phyloP scores from a whole-genome alignment of 176 grass and related monocot species.

The Avena insularis region DNA sequence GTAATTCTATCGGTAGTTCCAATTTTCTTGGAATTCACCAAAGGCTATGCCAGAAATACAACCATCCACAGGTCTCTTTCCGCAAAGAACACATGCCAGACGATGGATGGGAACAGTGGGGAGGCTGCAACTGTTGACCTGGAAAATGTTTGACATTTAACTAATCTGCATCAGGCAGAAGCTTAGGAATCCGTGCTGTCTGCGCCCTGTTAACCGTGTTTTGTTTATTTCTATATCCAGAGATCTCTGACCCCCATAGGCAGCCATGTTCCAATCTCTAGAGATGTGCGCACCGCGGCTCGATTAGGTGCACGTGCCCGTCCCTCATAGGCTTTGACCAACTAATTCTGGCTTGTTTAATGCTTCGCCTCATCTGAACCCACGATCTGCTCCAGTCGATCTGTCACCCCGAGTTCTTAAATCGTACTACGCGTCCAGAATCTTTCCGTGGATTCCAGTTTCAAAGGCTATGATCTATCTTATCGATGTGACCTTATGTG shows the following conservation, averaged over 20 bases:
- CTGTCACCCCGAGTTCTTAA: slow-evolving; percentile 23
- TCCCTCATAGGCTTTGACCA: slow-evolving; percentile 42
- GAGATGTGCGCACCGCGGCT: slow-evolving; percentile 57
- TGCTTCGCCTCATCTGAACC: slow-evolving; percentile 28
- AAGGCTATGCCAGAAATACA: not conserved
- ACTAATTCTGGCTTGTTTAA: slow-evolving; percentile 36
- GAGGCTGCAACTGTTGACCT: slow-evolving; percentile 66
- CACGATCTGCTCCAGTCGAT: slow-evolving; percentile 19
- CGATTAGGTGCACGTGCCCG: slow-evolving; percentile 14
- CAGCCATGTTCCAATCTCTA: slow-evolving; percentile 49
- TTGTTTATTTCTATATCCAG: slow-evolving; percentile 33
- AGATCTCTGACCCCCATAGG: slow-evolving; percentile 18
- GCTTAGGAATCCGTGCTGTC: slow-evolving; percentile 45
- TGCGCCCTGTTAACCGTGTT: slow-evolving; percentile 34
- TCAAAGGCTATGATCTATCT: slow-evolving; percentile 18
- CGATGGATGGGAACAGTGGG: slow-evolving; percentile 28
- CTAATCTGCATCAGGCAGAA: slow-evolving; percentile 9
- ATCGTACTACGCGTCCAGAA: not conserved
- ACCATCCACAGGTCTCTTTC: not conserved
- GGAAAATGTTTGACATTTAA: slow-evolving; percentile 32
- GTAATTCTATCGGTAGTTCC: not conserved
- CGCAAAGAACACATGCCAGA: not conserved
- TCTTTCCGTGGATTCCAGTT: slow-evolving; percentile 20
- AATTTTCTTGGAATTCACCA: not conserved
- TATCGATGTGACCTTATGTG: not conserved